These are phyloP conservation scores for Rosa rugosa DNA, from an alignment of 306 rosid genomes.

Conservation along the genomic window DNA sequence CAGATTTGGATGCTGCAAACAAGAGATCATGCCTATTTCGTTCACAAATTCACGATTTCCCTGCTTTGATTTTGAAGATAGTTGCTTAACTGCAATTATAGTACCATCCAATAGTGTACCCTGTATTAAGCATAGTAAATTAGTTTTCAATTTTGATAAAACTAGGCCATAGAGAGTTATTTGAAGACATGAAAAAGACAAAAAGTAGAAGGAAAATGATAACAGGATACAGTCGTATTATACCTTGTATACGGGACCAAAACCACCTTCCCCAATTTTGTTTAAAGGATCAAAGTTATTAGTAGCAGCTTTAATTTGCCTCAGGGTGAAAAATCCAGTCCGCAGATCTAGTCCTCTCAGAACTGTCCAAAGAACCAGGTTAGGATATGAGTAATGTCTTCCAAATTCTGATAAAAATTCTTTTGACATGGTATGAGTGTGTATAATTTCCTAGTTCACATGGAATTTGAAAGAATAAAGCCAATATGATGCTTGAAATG, in stretches of 20 bases:
- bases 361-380: background rate
- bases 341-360: conserved; percentile 16
- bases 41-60: conserved; percentile 62
- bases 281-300: conserved; percentile 48
- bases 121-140: conserved; percentile 21
- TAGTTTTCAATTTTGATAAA: background rate
- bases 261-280: conserved; percentile 74
- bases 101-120: conserved; percentile 55
- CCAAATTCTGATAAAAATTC: background rate
- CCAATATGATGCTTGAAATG: background rate
- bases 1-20: conserved; percentile 62
- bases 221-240: background rate
- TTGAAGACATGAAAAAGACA: background rate
- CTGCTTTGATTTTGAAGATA: conserved; percentile 54
- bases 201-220: background rate
- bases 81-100: conserved; percentile 57
- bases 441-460: background rate
- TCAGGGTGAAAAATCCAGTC: conserved; percentile 17
- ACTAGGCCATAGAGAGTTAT: background rate
- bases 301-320: conserved; percentile 44
- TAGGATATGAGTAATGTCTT: background rate
- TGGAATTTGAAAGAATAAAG: background rate
- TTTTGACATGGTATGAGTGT: background rate
- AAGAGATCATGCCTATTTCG: conserved; percentile 63
- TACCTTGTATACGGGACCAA: conserved; percentile 74